phyloP scores from a whole-genome alignment of 306 rosid genomes.

The Malus sylvestris region DNA sequence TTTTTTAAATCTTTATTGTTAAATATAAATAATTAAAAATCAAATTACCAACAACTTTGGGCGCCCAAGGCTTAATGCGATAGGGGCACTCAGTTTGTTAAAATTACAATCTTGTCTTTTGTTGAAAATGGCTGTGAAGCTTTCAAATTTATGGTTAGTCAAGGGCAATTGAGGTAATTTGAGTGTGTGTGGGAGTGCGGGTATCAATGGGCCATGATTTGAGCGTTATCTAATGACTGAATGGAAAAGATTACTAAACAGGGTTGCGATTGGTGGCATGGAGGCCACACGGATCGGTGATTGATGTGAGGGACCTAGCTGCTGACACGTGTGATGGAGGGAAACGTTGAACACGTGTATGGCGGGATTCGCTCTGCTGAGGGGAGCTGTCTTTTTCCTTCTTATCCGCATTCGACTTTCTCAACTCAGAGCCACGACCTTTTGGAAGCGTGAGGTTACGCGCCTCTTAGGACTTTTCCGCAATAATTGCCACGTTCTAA shows the following conservation, averaged over 20 bases:
- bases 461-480: neutral
- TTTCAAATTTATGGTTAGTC: neutral
- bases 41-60: neutral
- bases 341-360: neutral
- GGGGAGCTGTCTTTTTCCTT: neutral
- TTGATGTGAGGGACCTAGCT: neutral
- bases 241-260: neutral
- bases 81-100: neutral
- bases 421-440: neutral
- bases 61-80: neutral
- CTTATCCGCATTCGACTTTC: neutral
- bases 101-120: neutral
- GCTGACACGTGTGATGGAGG: neutral
- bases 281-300: conserved; percentile 7
- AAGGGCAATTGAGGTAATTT: neutral
- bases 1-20: neutral
- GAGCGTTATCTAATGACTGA: neutral
- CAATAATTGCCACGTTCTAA: neutral
- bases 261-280: conserved; percentile 2
- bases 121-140: neutral
- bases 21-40: neutral
- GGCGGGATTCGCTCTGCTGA: neutral
- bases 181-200: neutral
- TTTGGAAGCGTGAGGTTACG: neutral
- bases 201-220: neutral